These are phyloP conservation scores for Phytophthora sp. DNA, from an alignment of 352 stramenopile species.

Conservation along the genomic window DNA sequence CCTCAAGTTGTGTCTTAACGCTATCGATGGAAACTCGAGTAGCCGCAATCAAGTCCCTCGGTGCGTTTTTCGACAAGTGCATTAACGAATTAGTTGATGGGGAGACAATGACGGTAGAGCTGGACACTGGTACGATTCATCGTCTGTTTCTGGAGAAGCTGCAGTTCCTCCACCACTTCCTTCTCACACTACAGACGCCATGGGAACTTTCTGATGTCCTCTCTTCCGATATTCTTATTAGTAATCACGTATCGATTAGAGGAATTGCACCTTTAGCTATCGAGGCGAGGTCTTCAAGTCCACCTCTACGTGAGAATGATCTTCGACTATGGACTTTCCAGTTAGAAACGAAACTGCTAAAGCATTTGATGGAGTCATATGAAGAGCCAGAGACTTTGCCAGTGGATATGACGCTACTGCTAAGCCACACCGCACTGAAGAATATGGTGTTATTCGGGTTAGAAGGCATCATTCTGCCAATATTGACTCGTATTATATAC, in stretches of 20 bases:
- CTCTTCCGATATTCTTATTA: conserved; percentile 7
- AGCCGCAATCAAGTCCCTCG: conserved; percentile 32
- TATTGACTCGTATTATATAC: conserved; percentile 30
- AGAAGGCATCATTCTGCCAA: conserved; percentile 29
- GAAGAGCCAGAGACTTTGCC: conserved; percentile 1
- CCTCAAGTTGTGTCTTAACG: conserved; percentile 39
- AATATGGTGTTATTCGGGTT: conserved; percentile 52
- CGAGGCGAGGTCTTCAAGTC: conserved; percentile 8
- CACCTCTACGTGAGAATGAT: neutral
- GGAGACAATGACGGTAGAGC: neutral
- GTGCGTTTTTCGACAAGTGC: conserved; percentile 36
- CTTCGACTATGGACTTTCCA: conserved; percentile 28
- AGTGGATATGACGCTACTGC: conserved; percentile 46
- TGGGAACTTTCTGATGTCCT: conserved; percentile 17
- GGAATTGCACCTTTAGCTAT: conserved; percentile 35
- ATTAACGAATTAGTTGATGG: conserved; percentile 5
- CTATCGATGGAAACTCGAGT: conserved; percentile 31
- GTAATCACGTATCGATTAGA: conserved; percentile 2
- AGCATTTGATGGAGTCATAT: conserved; percentile 18
- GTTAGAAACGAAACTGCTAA: conserved; percentile 28
- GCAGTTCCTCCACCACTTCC: conserved; percentile 58
- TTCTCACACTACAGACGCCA: conserved; percentile 48
- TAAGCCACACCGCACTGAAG: conserved; percentile 53
- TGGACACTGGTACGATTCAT: conserved; percentile 20
- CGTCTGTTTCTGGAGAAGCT: conserved; percentile 37